Conservation (phyloP, 2,329 filamentous ascomycete species). For the Colletotrichum limetticola region DNA sequence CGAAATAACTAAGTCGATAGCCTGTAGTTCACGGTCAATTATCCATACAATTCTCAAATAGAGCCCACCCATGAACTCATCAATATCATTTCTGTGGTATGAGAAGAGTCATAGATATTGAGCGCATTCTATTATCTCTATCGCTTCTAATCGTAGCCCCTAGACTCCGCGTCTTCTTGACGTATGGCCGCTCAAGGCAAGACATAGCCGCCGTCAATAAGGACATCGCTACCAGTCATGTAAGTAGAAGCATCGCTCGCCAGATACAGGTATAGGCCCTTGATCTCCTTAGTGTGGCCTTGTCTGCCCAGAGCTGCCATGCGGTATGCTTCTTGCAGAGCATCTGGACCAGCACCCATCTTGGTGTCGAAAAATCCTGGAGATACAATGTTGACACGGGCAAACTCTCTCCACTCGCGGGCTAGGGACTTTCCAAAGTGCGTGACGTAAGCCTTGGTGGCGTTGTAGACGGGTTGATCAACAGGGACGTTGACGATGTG, state of each 20-base stretch:
- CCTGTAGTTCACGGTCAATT: too few relatives aligned
- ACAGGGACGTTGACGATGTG: constrained; percentile 63
- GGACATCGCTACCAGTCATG: constrained; percentile 59
- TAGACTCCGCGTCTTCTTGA: not conserved
- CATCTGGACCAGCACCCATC: constrained; percentile 57
- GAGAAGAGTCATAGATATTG: not conserved
- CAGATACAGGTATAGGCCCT: constrained; percentile 66
- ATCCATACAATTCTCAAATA: too few relatives aligned
- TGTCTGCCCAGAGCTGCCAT: constrained; percentile 66
- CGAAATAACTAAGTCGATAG: too few relatives aligned
- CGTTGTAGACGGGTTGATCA: constrained; percentile 59
- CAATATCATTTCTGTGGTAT: not conserved
- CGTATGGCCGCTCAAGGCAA: constrained; percentile 17
- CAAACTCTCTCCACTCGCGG: constrained; percentile 67
- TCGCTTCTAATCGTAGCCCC: not conserved
- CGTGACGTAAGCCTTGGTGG: constrained; percentile 64
- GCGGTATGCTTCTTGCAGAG: constrained; percentile 57
- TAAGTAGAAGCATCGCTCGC: constrained; percentile 62
- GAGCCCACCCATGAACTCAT: too few relatives aligned
- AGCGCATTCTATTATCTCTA: not conserved
- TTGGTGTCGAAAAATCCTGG: constrained; percentile 67
- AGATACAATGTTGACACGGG: constrained; percentile 65
- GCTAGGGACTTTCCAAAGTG: constrained; percentile 67
- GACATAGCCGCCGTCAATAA: constrained; percentile 55
- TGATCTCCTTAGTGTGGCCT: constrained; percentile 73